Base-by-base conservation (phyloP, 768 basidiomycete species). In the Chalciporus pseudorubinellus region DNA sequence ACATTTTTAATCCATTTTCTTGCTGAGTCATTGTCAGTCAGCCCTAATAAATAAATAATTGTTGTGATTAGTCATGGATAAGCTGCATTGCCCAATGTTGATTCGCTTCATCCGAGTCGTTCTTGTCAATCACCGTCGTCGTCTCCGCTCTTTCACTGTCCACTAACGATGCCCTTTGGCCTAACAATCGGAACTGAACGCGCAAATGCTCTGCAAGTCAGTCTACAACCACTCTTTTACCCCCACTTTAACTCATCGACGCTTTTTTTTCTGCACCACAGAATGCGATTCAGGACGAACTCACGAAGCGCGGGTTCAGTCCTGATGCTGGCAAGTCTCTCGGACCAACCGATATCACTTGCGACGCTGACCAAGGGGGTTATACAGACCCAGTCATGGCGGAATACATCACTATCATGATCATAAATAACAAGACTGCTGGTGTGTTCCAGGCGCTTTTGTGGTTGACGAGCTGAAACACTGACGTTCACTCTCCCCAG, bases 341-440 rank as follows among this genome's bases (percentile, higher is more conserved):
- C 47, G 45, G 38, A 47, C 18, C 40, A 40, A 36, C 31, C 40
- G 38, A 19, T 16, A n/a, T 57, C 18, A 31, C 41, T 41, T 50
- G 46, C 13, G 59, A 43, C 39, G 44, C 52, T 67, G 22, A 63
- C 41, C 21, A 6, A 4, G 11, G 26, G 1, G 2, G 9, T 22
- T 46, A 42, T 51, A 5, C 59, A 90, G 91, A 94, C 70, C 83
- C 84, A 13, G 89, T 92, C 59, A 92, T 94, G 90, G 90, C 92
- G 3, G 92, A 95, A 69, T 95, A 92, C 62, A 92, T 94, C 51
- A 92, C 89, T 18, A 95, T 95, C 52, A 93, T 95, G 92, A 81
- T 95, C 42, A 92, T 93, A 58, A 95, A 95, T 66, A 89, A 89
- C 70, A 95, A 94, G 75, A 85, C 87, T 51, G 70, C 82, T 56